phyloP scores from a whole-genome alignment of 2,329 filamentous ascomycete genomes.

The Paradendryphiella salina region DNA sequence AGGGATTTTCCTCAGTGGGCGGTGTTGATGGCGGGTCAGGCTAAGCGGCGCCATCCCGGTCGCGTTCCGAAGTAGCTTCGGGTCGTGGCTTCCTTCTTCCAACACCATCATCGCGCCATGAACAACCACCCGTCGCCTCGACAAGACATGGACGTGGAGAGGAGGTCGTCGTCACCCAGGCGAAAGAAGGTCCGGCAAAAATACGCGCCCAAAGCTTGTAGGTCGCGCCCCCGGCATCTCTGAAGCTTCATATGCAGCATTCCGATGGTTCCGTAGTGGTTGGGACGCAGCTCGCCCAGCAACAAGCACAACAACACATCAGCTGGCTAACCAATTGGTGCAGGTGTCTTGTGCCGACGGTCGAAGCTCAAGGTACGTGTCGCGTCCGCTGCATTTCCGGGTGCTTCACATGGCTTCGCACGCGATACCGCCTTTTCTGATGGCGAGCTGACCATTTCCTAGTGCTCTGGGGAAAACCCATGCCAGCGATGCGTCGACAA shows the following conservation, averaged over 20 bases:
- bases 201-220: slow-evolving; percentile 44
- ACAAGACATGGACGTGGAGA: slow-evolving; percentile 25
- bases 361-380: slow-evolving; percentile 43
- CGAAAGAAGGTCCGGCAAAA: slow-evolving; percentile 45
- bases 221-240: slow-evolving; percentile 19
- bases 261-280: slow-evolving; percentile 34
- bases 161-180: slow-evolving; percentile 35
- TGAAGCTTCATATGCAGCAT: slow-evolving; percentile 17
- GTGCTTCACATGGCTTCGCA: background rate
- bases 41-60: slow-evolving; percentile 9
- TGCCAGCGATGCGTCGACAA: slow-evolving; percentile 44
- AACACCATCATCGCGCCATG: slow-evolving; percentile 29
- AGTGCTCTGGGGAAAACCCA: slow-evolving; percentile 45
- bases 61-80: slow-evolving; percentile 24
- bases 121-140: slow-evolving; percentile 25
- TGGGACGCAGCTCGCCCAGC: slow-evolving; percentile 5
- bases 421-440: background rate
- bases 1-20: no score
- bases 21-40: no score
- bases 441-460: background rate
- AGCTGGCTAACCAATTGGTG: slow-evolving; percentile 16
- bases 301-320: background rate
- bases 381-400: background rate
- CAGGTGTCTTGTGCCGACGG: slow-evolving; percentile 41
- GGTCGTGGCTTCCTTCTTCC: slow-evolving; percentile 17